phyloP scores from a whole-genome alignment of 1,139 yeast genomes.

The Geotrichum klebahnii region DNA sequence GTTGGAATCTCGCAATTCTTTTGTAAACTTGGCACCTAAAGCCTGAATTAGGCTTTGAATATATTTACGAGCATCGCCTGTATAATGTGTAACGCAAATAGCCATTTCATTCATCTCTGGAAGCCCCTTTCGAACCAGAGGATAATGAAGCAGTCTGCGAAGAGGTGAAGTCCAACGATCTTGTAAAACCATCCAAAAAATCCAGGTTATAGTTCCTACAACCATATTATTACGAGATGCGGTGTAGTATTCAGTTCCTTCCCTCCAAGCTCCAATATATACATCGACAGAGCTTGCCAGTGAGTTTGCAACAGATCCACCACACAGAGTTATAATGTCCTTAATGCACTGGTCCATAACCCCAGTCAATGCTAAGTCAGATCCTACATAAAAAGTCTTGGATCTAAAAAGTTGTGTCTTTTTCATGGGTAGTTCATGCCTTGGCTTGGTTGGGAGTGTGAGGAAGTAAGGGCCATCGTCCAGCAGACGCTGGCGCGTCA shows the following conservation, averaged over 20 bases:
- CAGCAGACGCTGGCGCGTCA: slow-evolving; percentile 49
- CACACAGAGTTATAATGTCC: slow-evolving; percentile 28
- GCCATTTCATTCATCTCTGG: slow-evolving; percentile 50
- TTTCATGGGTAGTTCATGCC: background rate
- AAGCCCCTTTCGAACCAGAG: slow-evolving; percentile 55
- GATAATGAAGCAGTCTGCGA: slow-evolving; percentile 62
- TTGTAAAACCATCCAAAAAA: slow-evolving; percentile 59
- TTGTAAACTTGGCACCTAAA: slow-evolving; percentile 75
- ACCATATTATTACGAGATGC: slow-evolving; percentile 37
- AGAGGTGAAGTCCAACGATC: slow-evolving; percentile 57
- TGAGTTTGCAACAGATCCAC: slow-evolving; percentile 38
- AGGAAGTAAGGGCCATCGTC: slow-evolving; percentile 51
- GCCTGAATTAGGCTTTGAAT: slow-evolving; percentile 59
- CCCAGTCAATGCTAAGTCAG: too few species aligned
- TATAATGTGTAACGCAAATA: slow-evolving; percentile 72
- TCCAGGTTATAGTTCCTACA: slow-evolving; percentile 73
- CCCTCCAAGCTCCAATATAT: slow-evolving; percentile 4
- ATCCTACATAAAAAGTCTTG: too few species aligned
- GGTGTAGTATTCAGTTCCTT: slow-evolving; percentile 3
- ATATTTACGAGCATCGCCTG: slow-evolving; percentile 78
- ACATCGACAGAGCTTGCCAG: too few species aligned
- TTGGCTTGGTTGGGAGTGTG: background rate
- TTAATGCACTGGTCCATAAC: too few species aligned
- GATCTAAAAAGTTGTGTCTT: background rate
- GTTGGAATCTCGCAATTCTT: slow-evolving; percentile 54